Percentiles rank a stretch among this genome's conserved stretches.
These are phyloP conservation scores for Hanseniaspora nectarophila DNA, from an alignment of 805 yeast genomes.

Conservation along the genomic window DNA sequence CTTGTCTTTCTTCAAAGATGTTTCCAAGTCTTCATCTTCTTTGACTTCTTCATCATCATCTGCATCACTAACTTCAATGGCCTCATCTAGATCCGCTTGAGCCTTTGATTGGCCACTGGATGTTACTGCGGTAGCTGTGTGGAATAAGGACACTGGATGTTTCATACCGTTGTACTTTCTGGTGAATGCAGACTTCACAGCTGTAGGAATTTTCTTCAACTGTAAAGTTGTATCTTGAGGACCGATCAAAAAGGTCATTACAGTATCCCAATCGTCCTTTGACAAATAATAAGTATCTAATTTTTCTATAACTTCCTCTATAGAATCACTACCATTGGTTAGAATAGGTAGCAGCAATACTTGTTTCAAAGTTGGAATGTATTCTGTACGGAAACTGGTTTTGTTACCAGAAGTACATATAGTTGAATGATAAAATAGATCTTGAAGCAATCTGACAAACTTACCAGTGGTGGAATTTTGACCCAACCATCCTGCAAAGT, in stretches of 20 bases:
- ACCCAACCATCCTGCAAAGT: conserved; percentile 80
- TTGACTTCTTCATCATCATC: conserved; percentile 24
- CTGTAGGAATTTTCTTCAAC: conserved; percentile 56
- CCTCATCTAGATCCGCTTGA: conserved; percentile 30
- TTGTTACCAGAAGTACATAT: conserved; percentile 67
- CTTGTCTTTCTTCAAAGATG: conserved; percentile 30
- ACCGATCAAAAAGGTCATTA: conserved; percentile 77
- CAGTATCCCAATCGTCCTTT: conserved; percentile 81
- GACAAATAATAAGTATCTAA: conserved; percentile 82
- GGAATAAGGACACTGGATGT: conserved; percentile 80
- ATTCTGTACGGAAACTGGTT: conserved; percentile 60
- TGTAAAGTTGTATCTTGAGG: conserved; percentile 34
- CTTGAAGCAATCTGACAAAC: conserved; percentile 67
- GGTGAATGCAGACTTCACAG: conserved; percentile 78
- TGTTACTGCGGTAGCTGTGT: conserved; percentile 43
- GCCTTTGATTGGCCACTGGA: conserved; percentile 18
- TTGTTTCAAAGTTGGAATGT: conserved; percentile 52
- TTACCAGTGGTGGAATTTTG: conserved; percentile 78
- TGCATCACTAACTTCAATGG: conserved; percentile 27
- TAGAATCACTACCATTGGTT: conserved; percentile 46
- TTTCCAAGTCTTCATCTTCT: conserved; percentile 21
- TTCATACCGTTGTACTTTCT: conserved; percentile 60
- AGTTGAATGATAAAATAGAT: conserved; percentile 76
- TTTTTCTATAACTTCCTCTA: conserved; percentile 49
- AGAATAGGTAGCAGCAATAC: conserved; percentile 50